Conservation (phyloP, 164 flowering plant genomes). For the Sedum album region DNA sequence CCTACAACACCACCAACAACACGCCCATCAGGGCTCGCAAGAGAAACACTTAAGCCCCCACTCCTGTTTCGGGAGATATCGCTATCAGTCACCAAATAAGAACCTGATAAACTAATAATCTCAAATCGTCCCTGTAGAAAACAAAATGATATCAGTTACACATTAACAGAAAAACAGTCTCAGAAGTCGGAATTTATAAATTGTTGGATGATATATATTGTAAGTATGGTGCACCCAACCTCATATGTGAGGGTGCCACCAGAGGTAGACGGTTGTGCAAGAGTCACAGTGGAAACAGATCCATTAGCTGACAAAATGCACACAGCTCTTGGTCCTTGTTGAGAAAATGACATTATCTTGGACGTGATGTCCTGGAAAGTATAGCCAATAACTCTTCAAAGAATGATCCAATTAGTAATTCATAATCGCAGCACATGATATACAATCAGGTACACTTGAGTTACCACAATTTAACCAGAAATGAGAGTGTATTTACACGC, state of each 20-base stretch:
- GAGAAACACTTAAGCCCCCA: slow-evolving; percentile 72
- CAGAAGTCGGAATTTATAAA: background rate
- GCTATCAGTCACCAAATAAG: slow-evolving; percentile 45
- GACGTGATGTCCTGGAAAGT: slow-evolving; percentile 61
- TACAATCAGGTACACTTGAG: too few relatives aligned
- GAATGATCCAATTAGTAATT: background rate
- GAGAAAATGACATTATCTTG: slow-evolving; percentile 69
- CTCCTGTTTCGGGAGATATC: slow-evolving; percentile 52
- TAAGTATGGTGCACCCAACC: slow-evolving; percentile 25
- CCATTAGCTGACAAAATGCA: slow-evolving; percentile 84
- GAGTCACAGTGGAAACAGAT: slow-evolving; percentile 73
- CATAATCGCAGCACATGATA: background rate
- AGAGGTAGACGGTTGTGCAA: slow-evolving; percentile 69
- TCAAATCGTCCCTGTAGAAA: slow-evolving; percentile 74
- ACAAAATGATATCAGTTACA: background rate
- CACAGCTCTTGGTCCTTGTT: slow-evolving; percentile 72
- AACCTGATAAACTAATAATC: slow-evolving; percentile 76
- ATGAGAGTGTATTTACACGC: too few relatives aligned
- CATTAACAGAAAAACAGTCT: background rate
- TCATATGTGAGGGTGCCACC: slow-evolving; percentile 83
- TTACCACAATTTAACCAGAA: too few relatives aligned
- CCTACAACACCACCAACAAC: slow-evolving; percentile 92
- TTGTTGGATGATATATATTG: background rate
- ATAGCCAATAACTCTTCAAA: background rate
- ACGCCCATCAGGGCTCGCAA: slow-evolving; percentile 84